Conservation (phyloP, 768 basidiomycete genomes). For the Pleurotus pulmonarius region DNA sequence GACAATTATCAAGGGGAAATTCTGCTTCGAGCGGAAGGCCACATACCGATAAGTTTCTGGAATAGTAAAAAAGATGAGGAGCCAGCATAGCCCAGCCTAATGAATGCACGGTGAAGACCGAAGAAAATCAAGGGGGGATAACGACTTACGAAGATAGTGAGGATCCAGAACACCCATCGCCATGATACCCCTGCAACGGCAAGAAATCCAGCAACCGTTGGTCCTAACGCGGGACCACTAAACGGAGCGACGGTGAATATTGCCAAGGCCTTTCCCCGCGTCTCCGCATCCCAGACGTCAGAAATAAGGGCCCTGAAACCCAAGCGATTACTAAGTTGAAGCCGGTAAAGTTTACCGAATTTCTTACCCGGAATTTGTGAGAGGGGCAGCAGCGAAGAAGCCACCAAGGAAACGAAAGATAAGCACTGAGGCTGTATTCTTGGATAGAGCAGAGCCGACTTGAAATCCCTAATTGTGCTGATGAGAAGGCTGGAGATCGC, state of each 20-base stretch:
- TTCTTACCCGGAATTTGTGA: slow-evolving; percentile 64
- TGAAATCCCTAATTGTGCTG: slow-evolving; percentile 44
- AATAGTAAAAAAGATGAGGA: slow-evolving; percentile 48
- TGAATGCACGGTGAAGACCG: neutral
- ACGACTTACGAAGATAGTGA: slow-evolving; percentile 49
- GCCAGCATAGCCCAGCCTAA: slow-evolving; percentile 46
- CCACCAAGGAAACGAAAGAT: slow-evolving; percentile 71
- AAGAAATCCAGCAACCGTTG: slow-evolving; percentile 48
- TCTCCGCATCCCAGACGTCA: slow-evolving; percentile 59
- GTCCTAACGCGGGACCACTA: slow-evolving; percentile 60
- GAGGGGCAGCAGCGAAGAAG: slow-evolving; percentile 61
- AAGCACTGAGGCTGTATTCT: slow-evolving; percentile 61
- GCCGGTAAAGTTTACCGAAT: neutral
- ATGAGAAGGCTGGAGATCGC: neutral
- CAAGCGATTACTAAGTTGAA: neutral
- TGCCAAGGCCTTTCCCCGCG: slow-evolving; percentile 62
- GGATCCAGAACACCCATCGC: slow-evolving; percentile 68
- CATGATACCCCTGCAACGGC: slow-evolving; percentile 42
- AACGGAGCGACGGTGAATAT: slow-evolving; percentile 66
- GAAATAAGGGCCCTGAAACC: slow-evolving; percentile 43
- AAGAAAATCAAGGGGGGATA: neutral
- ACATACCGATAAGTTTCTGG: slow-evolving; percentile 66
- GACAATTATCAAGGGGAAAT: neutral
- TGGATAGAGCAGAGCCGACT: slow-evolving; percentile 57
- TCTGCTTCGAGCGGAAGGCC: neutral